Conservation (phyloP, 1,139 yeast species). For the Candida tropicalis region DNA sequence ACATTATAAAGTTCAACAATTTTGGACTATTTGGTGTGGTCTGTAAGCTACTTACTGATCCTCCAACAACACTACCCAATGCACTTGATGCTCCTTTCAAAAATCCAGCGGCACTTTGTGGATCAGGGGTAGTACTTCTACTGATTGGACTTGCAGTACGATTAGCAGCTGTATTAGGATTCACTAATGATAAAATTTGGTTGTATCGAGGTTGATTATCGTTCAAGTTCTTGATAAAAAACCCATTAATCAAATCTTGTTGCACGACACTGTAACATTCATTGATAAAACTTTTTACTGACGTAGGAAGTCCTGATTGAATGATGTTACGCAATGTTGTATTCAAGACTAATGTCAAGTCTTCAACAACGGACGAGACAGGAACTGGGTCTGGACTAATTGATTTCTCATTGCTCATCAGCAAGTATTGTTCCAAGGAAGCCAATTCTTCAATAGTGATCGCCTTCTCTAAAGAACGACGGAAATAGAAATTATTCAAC, state of each 20-base stretch:
- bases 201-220: constrained; percentile 59
- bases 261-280: constrained; percentile 35
- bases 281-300: constrained; percentile 54
- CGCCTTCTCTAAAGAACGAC: constrained; percentile 82
- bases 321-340: constrained; percentile 61
- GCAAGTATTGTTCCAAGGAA: constrained; percentile 33
- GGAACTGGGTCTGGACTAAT: constrained; percentile 58
- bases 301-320: constrained; percentile 59
- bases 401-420: constrained; percentile 14
- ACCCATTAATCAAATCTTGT: constrained; percentile 42
- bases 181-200: constrained; percentile 33
- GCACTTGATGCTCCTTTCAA: constrained; percentile 52
- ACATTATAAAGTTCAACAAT: constrained; percentile 52
- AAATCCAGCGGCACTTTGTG: constrained; percentile 31
- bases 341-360: constrained; percentile 72
- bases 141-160: constrained; percentile 27
- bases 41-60: constrained; percentile 24
- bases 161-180: constrained; percentile 10
- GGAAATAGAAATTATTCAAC: constrained; percentile 65
- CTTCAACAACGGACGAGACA: constrained; percentile 85
- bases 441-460: constrained; percentile 80
- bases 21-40: constrained; percentile 30
- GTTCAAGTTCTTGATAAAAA: constrained; percentile 51
- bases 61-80: constrained; percentile 45
- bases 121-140: constrained; percentile 41